These are phyloP conservation scores for Tetraselmis chui DNA, from an alignment of 139 green algal genomes.

Conservation along the genomic window DNA sequence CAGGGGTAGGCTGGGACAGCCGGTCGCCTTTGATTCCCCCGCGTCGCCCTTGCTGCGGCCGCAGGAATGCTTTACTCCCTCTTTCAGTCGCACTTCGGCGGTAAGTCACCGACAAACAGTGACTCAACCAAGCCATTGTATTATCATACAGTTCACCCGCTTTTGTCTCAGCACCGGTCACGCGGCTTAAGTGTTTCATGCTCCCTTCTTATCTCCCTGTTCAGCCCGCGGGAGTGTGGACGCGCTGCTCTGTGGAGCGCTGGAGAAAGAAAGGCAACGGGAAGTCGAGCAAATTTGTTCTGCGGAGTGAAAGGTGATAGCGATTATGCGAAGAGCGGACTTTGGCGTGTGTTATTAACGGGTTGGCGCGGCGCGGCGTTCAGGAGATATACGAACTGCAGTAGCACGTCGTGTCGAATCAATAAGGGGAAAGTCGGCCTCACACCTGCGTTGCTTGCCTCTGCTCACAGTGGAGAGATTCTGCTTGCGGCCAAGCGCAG, in stretches of 20 bases:
- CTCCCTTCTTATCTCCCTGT: neutral
- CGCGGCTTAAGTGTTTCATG: too few species aligned
- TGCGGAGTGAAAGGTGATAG: neutral
- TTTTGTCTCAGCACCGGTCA: neutral
- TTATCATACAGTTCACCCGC: too few species aligned
- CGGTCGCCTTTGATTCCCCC: neutral
- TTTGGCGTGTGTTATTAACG: too few species aligned
- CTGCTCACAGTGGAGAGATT: neutral
- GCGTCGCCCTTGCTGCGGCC: neutral
- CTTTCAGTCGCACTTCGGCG: neutral
- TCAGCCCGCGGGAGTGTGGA: neutral
- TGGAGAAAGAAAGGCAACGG: neutral
- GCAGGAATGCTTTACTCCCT: neutral
- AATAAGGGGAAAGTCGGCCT: too few species aligned
- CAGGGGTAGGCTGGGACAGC: neutral
- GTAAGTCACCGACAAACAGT: neutral
- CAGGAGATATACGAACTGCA: too few species aligned
- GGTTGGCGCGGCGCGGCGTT: too few species aligned
- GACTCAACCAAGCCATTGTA: too few species aligned
- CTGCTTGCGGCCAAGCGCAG: neutral
- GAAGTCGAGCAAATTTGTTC: neutral
- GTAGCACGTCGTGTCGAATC: too few species aligned
- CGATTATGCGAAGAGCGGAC: too few species aligned
- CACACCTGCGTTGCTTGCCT: too few species aligned
- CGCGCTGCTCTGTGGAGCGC: neutral